Percentiles rank a stretch among this genome's conserved stretches.
phyloP scores from a whole-genome alignment of 2,329 filamentous ascomycete genomes.

The Ascochyta clinopodiicola region DNA sequence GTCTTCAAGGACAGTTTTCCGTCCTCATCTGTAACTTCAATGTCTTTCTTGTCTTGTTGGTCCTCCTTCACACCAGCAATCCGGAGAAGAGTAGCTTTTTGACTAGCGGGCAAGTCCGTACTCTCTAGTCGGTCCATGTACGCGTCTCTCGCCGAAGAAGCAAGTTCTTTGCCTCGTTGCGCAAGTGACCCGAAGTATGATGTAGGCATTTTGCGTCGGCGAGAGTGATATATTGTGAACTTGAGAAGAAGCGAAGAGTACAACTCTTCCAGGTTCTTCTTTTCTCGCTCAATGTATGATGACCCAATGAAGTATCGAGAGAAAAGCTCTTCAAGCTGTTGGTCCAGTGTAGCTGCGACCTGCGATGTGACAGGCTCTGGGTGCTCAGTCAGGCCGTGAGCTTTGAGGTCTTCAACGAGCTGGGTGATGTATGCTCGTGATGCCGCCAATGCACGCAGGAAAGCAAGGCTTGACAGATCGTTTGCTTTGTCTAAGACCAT shows the following conservation, averaged over 20 bases:
- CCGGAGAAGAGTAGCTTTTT: slow-evolving; percentile 87
- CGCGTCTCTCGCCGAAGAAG: slow-evolving; percentile 86
- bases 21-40: slow-evolving; percentile 90
- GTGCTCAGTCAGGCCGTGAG: slow-evolving; percentile 92
- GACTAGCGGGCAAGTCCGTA: slow-evolving; percentile 83
- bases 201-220: slow-evolving; percentile 84
- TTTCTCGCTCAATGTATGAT: slow-evolving; percentile 70
- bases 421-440: slow-evolving; percentile 87
- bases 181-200: slow-evolving; percentile 93
- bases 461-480: slow-evolving; percentile 88
- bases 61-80: slow-evolving; percentile 83
- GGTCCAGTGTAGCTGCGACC: slow-evolving; percentile 74
- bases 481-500: slow-evolving; percentile 95
- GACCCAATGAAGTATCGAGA: slow-evolving; percentile 70
- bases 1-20: slow-evolving; percentile 81
- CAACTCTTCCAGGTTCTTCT: slow-evolving; percentile 74
- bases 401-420: slow-evolving; percentile 90
- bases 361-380: slow-evolving; percentile 89
- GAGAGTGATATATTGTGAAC: slow-evolving; percentile 92
- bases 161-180: slow-evolving; percentile 85
- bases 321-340: slow-evolving; percentile 71
- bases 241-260: slow-evolving; percentile 95
- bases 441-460: slow-evolving; percentile 87
- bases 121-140: slow-evolving; percentile 90
- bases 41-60: slow-evolving; percentile 79